Conservation (phyloP, 352 stramenopile genomes). For the Aphanomyces cochlioides region DNA sequence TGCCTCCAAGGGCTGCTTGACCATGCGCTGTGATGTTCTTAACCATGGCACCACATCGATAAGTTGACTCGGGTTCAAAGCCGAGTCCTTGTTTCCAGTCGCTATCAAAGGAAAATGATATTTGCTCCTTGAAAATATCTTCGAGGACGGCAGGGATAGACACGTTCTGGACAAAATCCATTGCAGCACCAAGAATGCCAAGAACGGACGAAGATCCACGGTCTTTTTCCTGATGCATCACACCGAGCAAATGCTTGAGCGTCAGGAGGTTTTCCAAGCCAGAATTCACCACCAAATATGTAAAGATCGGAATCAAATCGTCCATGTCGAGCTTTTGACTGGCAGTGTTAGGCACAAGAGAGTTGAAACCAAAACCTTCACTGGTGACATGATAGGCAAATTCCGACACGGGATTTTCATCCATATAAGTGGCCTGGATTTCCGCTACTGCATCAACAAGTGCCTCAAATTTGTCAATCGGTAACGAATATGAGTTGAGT, state of each 20-base stretch:
- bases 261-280: slow-evolving; percentile 78
- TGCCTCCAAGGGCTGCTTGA: slow-evolving; percentile 63
- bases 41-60: slow-evolving; percentile 76
- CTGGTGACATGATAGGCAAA: slow-evolving; percentile 19
- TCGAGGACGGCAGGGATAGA: slow-evolving; percentile 82
- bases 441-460: slow-evolving; percentile 65
- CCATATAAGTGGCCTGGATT: slow-evolving; percentile 70
- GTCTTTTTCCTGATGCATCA: slow-evolving; percentile 52
- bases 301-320: slow-evolving; percentile 87
- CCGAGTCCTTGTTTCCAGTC: slow-evolving; percentile 78
- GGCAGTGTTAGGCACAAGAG: slow-evolving; percentile 31
- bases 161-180: slow-evolving; percentile 83
- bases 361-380: slow-evolving; percentile 27
- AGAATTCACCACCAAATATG: slow-evolving; percentile 84
- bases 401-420: slow-evolving; percentile 55
- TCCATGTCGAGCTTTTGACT: slow-evolving; percentile 59
- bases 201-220: slow-evolving; percentile 37
- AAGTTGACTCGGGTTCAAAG: slow-evolving; percentile 78
- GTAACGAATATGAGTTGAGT: slow-evolving; percentile 47
- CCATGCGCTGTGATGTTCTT: slow-evolving; percentile 73
- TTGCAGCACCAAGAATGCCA: slow-evolving; percentile 68
- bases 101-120: slow-evolving; percentile 83
- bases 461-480: slow-evolving; percentile 76
- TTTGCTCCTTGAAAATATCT: slow-evolving; percentile 88
- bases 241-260: slow-evolving; percentile 68